Base-by-base conservation (phyloP, 176 grass and related monocot species). In the Carex parvula region DNA sequence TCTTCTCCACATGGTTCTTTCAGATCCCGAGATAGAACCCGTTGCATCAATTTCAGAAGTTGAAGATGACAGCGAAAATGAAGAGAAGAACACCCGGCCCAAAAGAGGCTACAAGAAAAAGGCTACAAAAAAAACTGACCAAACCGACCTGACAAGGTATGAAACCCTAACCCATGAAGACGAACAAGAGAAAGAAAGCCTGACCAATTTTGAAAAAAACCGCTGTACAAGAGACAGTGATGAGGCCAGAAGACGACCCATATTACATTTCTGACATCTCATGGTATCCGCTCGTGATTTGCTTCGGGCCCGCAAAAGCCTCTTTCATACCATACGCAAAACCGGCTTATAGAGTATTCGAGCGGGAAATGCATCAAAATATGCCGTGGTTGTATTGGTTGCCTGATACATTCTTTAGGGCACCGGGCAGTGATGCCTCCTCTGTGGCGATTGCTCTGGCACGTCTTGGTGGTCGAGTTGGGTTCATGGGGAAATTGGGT, bases 401-500 rank as follows among this genome's bases (percentile, higher is more conserved):
- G 65, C 92, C 89, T 14, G 81, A 89, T 79, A 64, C 86, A 70
- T 98, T 94, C 82, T 52, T 90, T 65, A 92, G 95, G 84, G 92
- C 92, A 42, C 90, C 95, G 52, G 95, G 95, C 72, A 91, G 95
- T 37, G 64, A 92, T 56, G 87, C 91, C 30, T 91, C 90, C 69
- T 91, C 88, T 87, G 92, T 98, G 39, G 95, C 95, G 57, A 75
- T 93, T 75, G 82, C 89, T 70, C 81, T 98, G 81, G 92, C 92
- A 46, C 83, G 84, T 8, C 65, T 90, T 61, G 95, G 90, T n/a
- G 89, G 89, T 44, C 88, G 69, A 65, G 92, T 91, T 71, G 89
- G 17, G 62, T 98, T 98, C 82, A 91, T 98, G 91, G 95, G 95
- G 65, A 94, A 94, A 87, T 84, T 98, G 86, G 95, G 95, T 8